Percentiles rank a stretch among this genome's conserved stretches.
Evolutionary conservation across 2,329 filamentous ascomycete genomes (phyloP).

Genomic region (Exophiala viscosa): DNA sequence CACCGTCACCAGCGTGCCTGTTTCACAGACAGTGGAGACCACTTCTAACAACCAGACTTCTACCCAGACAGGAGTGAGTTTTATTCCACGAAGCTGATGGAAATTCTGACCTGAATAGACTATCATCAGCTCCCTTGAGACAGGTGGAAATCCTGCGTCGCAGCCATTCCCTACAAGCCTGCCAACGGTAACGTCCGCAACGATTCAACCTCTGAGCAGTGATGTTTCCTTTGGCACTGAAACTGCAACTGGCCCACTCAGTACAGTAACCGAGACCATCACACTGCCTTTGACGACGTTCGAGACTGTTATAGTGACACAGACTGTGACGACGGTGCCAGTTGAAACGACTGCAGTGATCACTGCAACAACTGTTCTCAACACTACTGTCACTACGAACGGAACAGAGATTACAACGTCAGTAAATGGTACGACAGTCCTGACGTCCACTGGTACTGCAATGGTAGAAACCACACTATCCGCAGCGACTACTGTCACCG

Average conservation of each 20-base stretch:
- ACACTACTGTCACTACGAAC: constrained; percentile 22
- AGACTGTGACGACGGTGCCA: constrained; percentile 23
- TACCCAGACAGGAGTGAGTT: constrained; percentile 24
- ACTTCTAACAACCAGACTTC: constrained; percentile 23
- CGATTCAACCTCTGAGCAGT: constrained; percentile 25
- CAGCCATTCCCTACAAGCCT: constrained; percentile 28
- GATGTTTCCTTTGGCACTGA: constrained; percentile 22
- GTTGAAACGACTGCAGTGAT: constrained; percentile 22
- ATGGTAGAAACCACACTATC: constrained; percentile 24
- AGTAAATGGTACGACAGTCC: constrained; percentile 22
- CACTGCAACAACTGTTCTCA: constrained; percentile 23
- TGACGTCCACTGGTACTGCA: constrained; percentile 25
- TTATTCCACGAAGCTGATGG: neutral
- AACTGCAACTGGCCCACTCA: constrained; percentile 16
- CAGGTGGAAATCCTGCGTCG: constrained; percentile 25
- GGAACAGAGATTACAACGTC: constrained; percentile 22
- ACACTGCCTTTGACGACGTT: constrained; percentile 27
- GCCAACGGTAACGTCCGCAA: constrained; percentile 22
- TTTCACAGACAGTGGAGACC: constrained; percentile 22
- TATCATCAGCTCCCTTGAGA: constrained; percentile 27
- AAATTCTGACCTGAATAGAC: constrained; percentile 12
- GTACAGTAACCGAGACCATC: constrained; percentile 25
- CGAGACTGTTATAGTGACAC: constrained; percentile 21
- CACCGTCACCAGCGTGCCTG: constrained; percentile 17
- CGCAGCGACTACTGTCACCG: constrained; percentile 21